Conservation (phyloP, 805 yeast species). For the Candida xiaguanensis region DNA sequence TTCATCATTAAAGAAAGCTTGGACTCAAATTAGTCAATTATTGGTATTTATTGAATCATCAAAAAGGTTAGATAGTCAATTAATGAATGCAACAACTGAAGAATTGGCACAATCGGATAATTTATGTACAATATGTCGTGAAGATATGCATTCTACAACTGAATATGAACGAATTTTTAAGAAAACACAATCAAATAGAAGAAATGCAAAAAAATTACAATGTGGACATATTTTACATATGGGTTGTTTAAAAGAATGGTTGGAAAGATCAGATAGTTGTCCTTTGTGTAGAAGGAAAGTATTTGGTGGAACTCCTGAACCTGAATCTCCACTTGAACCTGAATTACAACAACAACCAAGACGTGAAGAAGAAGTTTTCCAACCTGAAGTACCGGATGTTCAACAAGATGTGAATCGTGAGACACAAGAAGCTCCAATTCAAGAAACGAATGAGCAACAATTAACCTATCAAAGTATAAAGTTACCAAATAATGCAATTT, state of each 20-base stretch:
- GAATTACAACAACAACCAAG: not conserved
- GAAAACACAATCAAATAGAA: constrained; percentile 27
- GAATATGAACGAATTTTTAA: constrained; percentile 22
- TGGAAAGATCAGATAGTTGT: constrained; percentile 87
- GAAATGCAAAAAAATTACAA: constrained; percentile 66
- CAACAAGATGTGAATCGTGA: no score
- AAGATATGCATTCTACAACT: constrained; percentile 63
- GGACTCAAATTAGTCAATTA: constrained; percentile 38
- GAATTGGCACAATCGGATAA: constrained; percentile 58
- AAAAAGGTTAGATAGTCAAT: constrained; percentile 58
- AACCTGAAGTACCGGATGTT: no score
- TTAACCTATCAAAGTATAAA: constrained; percentile 15
- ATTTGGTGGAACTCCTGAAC: constrained; percentile 15
- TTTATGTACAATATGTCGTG: constrained; percentile 85
- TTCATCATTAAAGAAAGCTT: constrained; percentile 35
- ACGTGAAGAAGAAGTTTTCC: no score
- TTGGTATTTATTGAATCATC: constrained; percentile 52
- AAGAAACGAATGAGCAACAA: not conserved
- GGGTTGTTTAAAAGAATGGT: constrained; percentile 90
- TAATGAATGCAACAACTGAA: constrained; percentile 58
- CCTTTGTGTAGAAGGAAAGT: constrained; percentile 86
- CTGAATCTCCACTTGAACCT: no score
- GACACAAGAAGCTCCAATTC: no score
- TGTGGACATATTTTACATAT: constrained; percentile 89
- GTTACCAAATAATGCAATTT: constrained; percentile 21